Evolutionary conservation across 1,284 basidiomycete species (phyloP), one percentile per base, ranked within the genome.

Genomic region (Ganoderma sp.): DNA sequence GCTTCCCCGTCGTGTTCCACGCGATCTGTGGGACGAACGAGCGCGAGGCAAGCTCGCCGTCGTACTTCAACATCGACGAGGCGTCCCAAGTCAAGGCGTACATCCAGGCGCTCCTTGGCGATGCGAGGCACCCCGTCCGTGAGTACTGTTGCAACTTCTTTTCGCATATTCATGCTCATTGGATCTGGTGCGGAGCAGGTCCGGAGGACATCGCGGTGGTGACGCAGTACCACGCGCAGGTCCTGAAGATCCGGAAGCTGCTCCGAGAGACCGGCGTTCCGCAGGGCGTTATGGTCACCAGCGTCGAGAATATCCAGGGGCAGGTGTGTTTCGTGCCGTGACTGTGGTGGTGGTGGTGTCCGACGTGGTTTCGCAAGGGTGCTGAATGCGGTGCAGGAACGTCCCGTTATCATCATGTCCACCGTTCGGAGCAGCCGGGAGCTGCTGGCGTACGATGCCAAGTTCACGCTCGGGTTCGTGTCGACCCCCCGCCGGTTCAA

Each of bases 241-340:
- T 82, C 25, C 75, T 76, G n/a, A 85, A 84, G 70, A 82, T 89
- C 32, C 79, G 85, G 9, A 74, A 69, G 14, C 68, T 78, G 2
- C 74, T 88, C 19, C 70, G 69, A 6, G 73, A 75, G 0, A 78
- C 42, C 3, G 74, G 75, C 1, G 43, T 81, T 7, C 77, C 22
- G 22, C 28, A 80, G 28, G 81, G 75, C 2, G 79, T 87, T 25
- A 86, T 83, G 69, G 84, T 89, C 45, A 86, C 85, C 5, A 86
- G 84, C 32, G 88, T 88, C 0, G 88, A 89, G 70, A 85, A 87
- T 63, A 88, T 87, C 75, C 88, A 89, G 75, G 88, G 88, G 25
- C 86, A 88, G 76, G 87, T 88, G 41, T 32, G 82, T 71, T n/a
- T 34, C 32, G 32, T 1, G 15, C 7, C 2, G 22, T 22, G 17